Evolutionary conservation across 805 yeast genomes (phyloP).

Genomic region (Lachancea kluyveri): DNA sequence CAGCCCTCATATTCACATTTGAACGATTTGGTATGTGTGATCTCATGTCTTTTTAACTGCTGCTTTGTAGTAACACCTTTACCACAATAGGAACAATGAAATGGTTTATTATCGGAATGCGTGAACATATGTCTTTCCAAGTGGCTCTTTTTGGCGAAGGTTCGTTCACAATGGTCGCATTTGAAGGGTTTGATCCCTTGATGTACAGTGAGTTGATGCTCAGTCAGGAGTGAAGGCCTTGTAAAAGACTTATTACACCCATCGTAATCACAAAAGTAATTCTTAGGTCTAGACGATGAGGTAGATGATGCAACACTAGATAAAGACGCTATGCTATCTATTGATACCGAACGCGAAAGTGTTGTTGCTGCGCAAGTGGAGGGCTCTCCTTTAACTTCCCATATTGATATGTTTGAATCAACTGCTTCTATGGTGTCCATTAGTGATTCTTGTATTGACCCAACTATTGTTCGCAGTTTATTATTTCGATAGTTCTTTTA

Average conservation of each 20-base stretch:
- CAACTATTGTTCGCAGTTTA: too few relatives aligned
- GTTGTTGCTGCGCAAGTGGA: not conserved
- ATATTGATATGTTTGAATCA: not conserved
- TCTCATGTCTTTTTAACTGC: slow-evolving; percentile 77
- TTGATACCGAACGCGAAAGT: slow-evolving; percentile 6
- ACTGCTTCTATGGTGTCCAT: not conserved
- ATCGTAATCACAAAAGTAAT: slow-evolving; percentile 53
- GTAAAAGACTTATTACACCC: slow-evolving; percentile 74
- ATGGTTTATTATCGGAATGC: slow-evolving; percentile 63
- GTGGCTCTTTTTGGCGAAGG: slow-evolving; percentile 76
- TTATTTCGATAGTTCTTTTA: too few relatives aligned
- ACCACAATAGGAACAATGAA: slow-evolving; percentile 64
- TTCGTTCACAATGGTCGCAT: slow-evolving; percentile 58
- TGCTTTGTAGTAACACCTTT: slow-evolving; percentile 79
- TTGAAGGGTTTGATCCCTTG: slow-evolving; percentile 69
- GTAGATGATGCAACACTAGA: slow-evolving; percentile 11
- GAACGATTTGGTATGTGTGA: slow-evolving; percentile 68
- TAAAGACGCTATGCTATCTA: slow-evolving; percentile 6
- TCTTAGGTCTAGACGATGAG: slow-evolving; percentile 46
- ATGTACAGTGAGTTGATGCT: slow-evolving; percentile 68
- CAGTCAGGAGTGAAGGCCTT: slow-evolving; percentile 76
- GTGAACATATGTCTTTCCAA: slow-evolving; percentile 64
- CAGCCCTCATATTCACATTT: slow-evolving; percentile 60
- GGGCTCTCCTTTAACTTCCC: not conserved
- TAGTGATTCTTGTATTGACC: too few relatives aligned